Percentiles rank a stretch among this genome's conserved stretches.
These are phyloP conservation scores for Globisporangium ultimum DNA, from an alignment of 352 stramenopile genomes.

Conservation along the genomic window DNA sequence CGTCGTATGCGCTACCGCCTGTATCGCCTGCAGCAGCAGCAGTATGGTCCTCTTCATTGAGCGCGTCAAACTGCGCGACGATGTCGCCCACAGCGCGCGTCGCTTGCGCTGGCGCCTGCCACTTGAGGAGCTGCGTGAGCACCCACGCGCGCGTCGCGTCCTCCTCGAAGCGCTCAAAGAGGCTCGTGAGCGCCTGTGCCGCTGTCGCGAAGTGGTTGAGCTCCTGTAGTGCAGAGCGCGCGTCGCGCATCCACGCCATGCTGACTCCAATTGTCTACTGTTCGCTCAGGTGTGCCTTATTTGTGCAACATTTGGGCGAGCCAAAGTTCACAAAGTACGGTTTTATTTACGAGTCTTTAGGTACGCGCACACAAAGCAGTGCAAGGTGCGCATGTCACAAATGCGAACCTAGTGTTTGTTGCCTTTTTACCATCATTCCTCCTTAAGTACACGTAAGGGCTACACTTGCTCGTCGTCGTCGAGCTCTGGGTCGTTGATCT, in stretches of 20 bases:
- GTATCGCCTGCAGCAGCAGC: conserved; percentile 2
- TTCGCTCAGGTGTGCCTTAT: background rate
- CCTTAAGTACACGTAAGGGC: background rate
- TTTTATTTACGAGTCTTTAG: too few relatives aligned
- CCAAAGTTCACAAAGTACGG: background rate
- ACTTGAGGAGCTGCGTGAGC: conserved; percentile 43
- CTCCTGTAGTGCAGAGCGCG: conserved; percentile 37
- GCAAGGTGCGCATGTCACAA: too few relatives aligned
- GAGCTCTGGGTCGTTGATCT: conserved; percentile 72
- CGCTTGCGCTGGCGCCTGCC: conserved; percentile 31
- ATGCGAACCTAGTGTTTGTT: background rate
- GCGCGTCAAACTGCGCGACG: conserved; percentile 27
- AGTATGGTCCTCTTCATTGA: conserved; percentile 6
- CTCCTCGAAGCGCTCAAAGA: conserved; percentile 36
- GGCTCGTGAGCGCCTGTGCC: conserved; percentile 30
- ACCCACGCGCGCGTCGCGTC: conserved; percentile 20
- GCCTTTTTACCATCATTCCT: background rate
- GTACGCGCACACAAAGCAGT: too few relatives aligned
- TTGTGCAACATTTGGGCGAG: background rate
- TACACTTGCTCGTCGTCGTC: conserved; percentile 55
- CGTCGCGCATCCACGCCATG: conserved; percentile 26
- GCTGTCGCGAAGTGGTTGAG: conserved; percentile 64
- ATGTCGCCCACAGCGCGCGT: conserved; percentile 26
- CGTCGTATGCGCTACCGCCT: conserved; percentile 10
- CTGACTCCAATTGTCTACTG: background rate